These are phyloP conservation scores for Aspergillus egyptiacus DNA, from an alignment of 495 filamentous ascomycete species.

Conservation along the genomic window DNA sequence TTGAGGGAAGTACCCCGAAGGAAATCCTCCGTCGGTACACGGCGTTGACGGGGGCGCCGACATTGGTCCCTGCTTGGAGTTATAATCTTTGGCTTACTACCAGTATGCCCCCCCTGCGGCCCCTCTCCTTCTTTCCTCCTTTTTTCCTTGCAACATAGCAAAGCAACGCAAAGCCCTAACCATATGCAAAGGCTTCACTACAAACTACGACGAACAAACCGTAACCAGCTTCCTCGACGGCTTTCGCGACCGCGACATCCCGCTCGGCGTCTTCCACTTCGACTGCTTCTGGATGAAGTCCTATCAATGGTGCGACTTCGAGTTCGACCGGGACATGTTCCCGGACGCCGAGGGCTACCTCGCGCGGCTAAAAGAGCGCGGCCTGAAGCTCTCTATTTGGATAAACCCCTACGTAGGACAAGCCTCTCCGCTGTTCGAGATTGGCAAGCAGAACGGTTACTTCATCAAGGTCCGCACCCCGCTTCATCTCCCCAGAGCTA, in stretches of 20 bases:
- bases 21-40: slow-evolving; percentile 61
- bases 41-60: slow-evolving; percentile 53
- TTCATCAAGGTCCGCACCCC: slow-evolving; percentile 47
- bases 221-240: slow-evolving; percentile 62
- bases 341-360: slow-evolving; percentile 61
- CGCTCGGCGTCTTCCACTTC: slow-evolving; percentile 66
- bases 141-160: too few relatives aligned
- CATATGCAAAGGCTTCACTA: slow-evolving; percentile 48
- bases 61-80: slow-evolving; percentile 59
- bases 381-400: slow-evolving; percentile 64
- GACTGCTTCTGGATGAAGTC: slow-evolving; percentile 63
- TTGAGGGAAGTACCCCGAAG: slow-evolving; percentile 62
- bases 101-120: slow-evolving; percentile 25
- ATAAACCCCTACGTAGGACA: slow-evolving; percentile 68
- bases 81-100: slow-evolving; percentile 69
- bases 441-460: slow-evolving; percentile 61
- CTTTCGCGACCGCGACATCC: slow-evolving; percentile 59
- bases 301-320: slow-evolving; percentile 71
- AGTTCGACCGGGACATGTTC: slow-evolving; percentile 62
- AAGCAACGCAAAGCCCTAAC: neutral
- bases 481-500: neutral
- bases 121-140: neutral
- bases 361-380: slow-evolving; percentile 54
- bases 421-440: slow-evolving; percentile 57
- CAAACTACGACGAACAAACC: slow-evolving; percentile 61